Percentiles rank a stretch among this genome's conserved stretches.
These are phyloP conservation scores for Zygotorulaspora mrakii DNA, from an alignment of 1,139 yeast genomes.

Conservation along the genomic window DNA sequence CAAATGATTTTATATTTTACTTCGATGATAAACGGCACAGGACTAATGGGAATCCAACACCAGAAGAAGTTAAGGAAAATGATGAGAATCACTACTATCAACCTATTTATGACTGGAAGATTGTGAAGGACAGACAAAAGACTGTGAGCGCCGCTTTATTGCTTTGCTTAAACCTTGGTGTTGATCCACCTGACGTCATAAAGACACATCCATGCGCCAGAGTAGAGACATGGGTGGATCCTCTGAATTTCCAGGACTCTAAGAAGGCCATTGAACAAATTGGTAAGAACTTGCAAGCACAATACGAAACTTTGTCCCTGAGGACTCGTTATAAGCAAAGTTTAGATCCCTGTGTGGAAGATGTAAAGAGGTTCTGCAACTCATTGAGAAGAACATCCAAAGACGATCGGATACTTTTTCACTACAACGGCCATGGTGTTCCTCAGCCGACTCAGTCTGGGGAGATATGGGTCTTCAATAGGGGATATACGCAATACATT, in stretches of 20 bases:
- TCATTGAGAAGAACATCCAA: constrained; percentile 85
- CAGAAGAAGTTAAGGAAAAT: constrained; percentile 46
- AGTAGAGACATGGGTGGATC: constrained; percentile 92
- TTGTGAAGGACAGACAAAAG: constrained; percentile 82
- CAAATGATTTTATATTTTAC: constrained; percentile 72
- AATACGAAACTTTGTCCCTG: constrained; percentile 83
- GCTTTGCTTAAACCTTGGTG: constrained; percentile 86
- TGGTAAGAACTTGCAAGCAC: constrained; percentile 81
- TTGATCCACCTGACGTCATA: constrained; percentile 94
- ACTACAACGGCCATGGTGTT: constrained; percentile 97
- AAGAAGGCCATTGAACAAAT: constrained; percentile 90
- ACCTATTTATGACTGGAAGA: constrained; percentile 85
- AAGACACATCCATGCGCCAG: constrained; percentile 94
- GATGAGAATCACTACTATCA: constrained; percentile 54
- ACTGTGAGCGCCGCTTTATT: constrained; percentile 95
- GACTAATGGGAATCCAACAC: constrained; percentile 83
- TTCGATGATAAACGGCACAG: constrained; percentile 88
- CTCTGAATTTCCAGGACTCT: constrained; percentile 75
- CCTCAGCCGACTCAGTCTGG: constrained; percentile 97
- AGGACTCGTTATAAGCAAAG: constrained; percentile 88
- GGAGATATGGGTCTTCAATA: constrained; percentile 97
- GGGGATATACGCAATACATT: constrained; percentile 95
- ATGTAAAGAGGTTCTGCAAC: constrained; percentile 86
- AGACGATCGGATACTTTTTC: constrained; percentile 85
- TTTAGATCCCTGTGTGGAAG: constrained; percentile 93